Evolutionary conservation across 768 basidiomycete genomes (phyloP), one percentile per base, ranked within the genome.

Genomic region (Rhodotorula sphaerocarpa): DNA sequence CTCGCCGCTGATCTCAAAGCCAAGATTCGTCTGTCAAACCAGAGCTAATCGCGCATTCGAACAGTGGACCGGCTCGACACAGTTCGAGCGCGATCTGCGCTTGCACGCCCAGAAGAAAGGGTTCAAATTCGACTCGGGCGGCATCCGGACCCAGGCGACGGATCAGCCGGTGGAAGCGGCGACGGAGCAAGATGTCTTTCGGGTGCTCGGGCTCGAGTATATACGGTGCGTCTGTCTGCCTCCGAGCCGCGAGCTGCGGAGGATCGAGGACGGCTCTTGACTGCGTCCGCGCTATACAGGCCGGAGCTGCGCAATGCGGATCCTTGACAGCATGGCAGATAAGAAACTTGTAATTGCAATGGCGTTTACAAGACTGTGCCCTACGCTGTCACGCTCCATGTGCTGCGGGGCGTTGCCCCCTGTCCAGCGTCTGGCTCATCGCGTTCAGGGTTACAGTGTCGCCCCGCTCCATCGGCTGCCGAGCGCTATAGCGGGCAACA

Each of bases 11-110:
- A n/a, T n/a, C n/a, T n/a, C n/a, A n/a, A n/a, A n/a, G n/a, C n/a
- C n/a, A n/a, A n/a, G n/a, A n/a, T n/a, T n/a, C n/a, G n/a, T n/a
- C n/a, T n/a, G n/a, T n/a, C n/a, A n/a, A 21, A 21, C 42, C 16
- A 12, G 16, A 16, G 6, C 23, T n/a, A 21, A 44, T 21, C 14
- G 3, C 14, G 3, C 12, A 10, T 44, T 23, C 33, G 39, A 30
- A 34, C 30, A 44, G 31, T 64, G 63, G 63, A 64, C 57, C 7
- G 63, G 63, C 0, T 50, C 47, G 16, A 64, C 63, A 0, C 63
- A 64, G 57, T 59, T 64, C 20, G 54, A 64, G 53, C 28, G 63
- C 10, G 63, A 64, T 43, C 33, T 64, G 33, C 30, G 63, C 9
- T 25, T 23, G n/a, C 21, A 30, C 23, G 43, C 33, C 23, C 21